Conservation (phyloP, 176 grass and related monocot species). For the Rhipidocladum racemiflorum region DNA sequence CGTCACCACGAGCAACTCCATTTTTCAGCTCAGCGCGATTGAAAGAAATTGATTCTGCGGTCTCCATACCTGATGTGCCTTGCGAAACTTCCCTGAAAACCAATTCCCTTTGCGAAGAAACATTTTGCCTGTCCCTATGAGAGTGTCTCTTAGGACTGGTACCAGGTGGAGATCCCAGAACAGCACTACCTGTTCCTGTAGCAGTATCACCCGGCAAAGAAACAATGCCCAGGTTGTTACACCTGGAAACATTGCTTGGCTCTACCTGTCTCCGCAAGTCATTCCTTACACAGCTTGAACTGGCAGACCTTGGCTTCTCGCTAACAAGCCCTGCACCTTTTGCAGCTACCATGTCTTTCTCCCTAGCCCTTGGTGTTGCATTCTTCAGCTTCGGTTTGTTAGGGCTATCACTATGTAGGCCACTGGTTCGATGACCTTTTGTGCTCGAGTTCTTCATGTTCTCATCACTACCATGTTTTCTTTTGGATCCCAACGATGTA, state of each 20-base stretch:
- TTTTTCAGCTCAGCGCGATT: slow-evolving; percentile 16
- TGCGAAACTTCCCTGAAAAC: slow-evolving; percentile 9
- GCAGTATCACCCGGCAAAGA: slow-evolving; percentile 27
- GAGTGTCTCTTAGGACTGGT: slow-evolving; percentile 17
- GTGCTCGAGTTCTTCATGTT: slow-evolving; percentile 26
- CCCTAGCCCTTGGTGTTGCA: slow-evolving; percentile 21
- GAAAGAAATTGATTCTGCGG: background rate
- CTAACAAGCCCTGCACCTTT: slow-evolving; percentile 45
- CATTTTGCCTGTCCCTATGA: background rate
- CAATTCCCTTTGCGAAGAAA: background rate
- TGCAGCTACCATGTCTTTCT: slow-evolving; percentile 50
- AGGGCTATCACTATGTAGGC: background rate
- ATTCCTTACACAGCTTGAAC: slow-evolving; percentile 8
- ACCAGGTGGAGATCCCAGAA: slow-evolving; percentile 33
- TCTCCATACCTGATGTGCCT: slow-evolving; percentile 12
- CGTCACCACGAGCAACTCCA: background rate
- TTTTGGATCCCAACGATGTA: slow-evolving; percentile 43
- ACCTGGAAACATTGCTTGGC: slow-evolving; percentile 17
- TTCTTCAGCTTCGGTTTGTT: slow-evolving; percentile 27
- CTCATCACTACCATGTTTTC: slow-evolving; percentile 27
- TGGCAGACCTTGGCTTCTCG: slow-evolving; percentile 37
- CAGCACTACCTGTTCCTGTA: slow-evolving; percentile 21
- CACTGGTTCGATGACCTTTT: slow-evolving; percentile 21
- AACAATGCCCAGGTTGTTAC: slow-evolving; percentile 29
- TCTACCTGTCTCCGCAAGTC: slow-evolving; percentile 20